A percentile compares a stretch with the other conserved stretches of the same genome.
These are phyloP conservation scores for Herpotrichia juniperi DNA, from an alignment of 2,329 filamentous ascomycete genomes.

Conservation along the genomic window DNA sequence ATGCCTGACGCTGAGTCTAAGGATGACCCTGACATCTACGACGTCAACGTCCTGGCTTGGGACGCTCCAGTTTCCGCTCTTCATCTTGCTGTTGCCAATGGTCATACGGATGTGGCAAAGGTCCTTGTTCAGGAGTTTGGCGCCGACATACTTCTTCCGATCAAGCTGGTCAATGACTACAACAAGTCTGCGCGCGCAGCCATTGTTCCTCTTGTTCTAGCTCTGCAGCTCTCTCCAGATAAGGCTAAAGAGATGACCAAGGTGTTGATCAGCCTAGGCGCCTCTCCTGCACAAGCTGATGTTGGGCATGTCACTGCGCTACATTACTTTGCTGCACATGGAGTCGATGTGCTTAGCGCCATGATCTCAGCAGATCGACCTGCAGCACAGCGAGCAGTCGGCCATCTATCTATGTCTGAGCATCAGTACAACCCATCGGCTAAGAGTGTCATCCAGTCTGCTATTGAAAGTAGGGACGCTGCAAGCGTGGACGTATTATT, in stretches of 20 bases:
- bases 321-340: conserved; percentile 67
- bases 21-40: conserved; percentile 78
- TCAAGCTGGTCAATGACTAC: conserved; percentile 65
- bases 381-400: too few species aligned
- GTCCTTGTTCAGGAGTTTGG: conserved; percentile 73
- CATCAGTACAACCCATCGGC: too few species aligned
- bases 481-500: too few species aligned
- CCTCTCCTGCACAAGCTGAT: conserved; percentile 76
- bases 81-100: conserved; percentile 78
- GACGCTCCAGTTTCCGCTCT: conserved; percentile 75
- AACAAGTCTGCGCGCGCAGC: conserved; percentile 61
- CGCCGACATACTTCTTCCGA: conserved; percentile 75
- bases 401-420: too few species aligned
- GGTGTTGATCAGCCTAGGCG: conserved; percentile 71
- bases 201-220: conserved; percentile 72
- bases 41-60: conserved; percentile 79
- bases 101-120: conserved; percentile 72
- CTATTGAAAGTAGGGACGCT: too few species aligned
- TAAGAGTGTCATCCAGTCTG: too few species aligned
- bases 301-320: conserved; percentile 68
- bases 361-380: too few species aligned
- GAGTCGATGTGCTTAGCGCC: too few species aligned
- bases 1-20: conserved; percentile 59
- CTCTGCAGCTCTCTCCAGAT: conserved; percentile 66
- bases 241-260: conserved; percentile 69